Conservation (phyloP, 2,329 filamentous ascomycete species). For the Ascochyta viciae-villosae region DNA sequence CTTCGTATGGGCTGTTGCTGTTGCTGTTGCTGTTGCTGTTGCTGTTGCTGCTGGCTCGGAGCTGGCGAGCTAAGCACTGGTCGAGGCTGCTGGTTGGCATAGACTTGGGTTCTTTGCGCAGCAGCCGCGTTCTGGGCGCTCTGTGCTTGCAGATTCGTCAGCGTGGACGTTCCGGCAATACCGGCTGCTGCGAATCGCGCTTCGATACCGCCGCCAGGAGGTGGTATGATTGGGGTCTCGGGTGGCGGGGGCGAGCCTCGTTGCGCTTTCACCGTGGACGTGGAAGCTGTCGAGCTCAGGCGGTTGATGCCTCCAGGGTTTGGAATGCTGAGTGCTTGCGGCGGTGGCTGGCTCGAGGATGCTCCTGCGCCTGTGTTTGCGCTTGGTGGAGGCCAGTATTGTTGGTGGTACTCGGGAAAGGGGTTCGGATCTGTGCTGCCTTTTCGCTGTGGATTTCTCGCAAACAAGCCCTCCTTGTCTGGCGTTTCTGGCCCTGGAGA, state of each 20-base stretch:
- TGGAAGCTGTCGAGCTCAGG: slow-evolving; percentile 84
- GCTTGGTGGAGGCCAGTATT: slow-evolving; percentile 64
- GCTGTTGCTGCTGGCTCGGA: slow-evolving; percentile 49
- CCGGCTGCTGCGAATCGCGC: slow-evolving; percentile 89
- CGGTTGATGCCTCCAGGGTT: slow-evolving; percentile 64
- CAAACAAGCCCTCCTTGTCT: slow-evolving; percentile 82
- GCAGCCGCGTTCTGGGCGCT: slow-evolving; percentile 84
- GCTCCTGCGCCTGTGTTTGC: slow-evolving; percentile 17
- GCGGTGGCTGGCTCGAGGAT: slow-evolving; percentile 33
- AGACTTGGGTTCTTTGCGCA: slow-evolving; percentile 80
- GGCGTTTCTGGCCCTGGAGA: slow-evolving; percentile 78
- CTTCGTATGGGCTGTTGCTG: slow-evolving; percentile 58
- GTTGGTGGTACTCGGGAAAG: slow-evolving; percentile 64
- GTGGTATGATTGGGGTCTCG: slow-evolving; percentile 83
- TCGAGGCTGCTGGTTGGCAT: slow-evolving; percentile 57
- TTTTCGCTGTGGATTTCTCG: slow-evolving; percentile 61
- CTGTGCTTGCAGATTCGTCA: slow-evolving; percentile 76
- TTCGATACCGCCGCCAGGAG: slow-evolving; percentile 84
- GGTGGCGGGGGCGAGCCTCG: slow-evolving; percentile 93
- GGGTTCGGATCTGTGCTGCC: slow-evolving; percentile 46
- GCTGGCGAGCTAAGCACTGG: slow-evolving; percentile 58
- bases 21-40: slow-evolving; percentile 24
- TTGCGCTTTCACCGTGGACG: slow-evolving; percentile 88
- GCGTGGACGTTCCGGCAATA: slow-evolving; percentile 83
- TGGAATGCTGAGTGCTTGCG: slow-evolving; percentile 57